Conservation (phyloP, 192 early-diverging fungal species). For the Coemansia sp. region DNA sequence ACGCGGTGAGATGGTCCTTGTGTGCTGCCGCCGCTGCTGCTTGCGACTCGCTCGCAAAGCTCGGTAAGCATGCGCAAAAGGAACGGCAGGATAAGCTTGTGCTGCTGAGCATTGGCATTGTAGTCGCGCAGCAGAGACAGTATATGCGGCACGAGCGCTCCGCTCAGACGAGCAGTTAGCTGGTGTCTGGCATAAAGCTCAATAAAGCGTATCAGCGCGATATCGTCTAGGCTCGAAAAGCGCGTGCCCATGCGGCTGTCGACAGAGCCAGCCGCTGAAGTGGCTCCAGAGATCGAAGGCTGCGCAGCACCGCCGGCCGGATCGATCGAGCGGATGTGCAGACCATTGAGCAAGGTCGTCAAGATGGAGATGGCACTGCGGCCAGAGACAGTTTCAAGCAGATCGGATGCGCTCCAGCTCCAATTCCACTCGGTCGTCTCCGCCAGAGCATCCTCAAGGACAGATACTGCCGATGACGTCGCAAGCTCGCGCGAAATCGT, state of each 20-base stretch:
- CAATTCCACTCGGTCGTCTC: slow-evolving; percentile 48
- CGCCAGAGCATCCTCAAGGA: background rate
- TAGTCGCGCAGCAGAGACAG: slow-evolving; percentile 36
- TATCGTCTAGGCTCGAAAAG: slow-evolving; percentile 19
- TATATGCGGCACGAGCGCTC: slow-evolving; percentile 27
- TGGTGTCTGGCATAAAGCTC: slow-evolving; percentile 36
- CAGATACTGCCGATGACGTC: background rate
- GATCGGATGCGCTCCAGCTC: slow-evolving; percentile 35
- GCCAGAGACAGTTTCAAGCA: slow-evolving; percentile 41
- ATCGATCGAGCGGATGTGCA: slow-evolving; percentile 24
- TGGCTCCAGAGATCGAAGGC: slow-evolving; percentile 10
- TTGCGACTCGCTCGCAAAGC: slow-evolving; percentile 35
- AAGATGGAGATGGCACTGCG: slow-evolving; percentile 26
- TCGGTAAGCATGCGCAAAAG: slow-evolving; percentile 47
- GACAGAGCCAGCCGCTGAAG: background rate
- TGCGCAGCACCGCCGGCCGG: background rate
- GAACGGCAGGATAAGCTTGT: slow-evolving; percentile 39
- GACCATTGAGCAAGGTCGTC: slow-evolving; percentile 23
- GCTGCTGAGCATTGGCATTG: slow-evolving; percentile 22
- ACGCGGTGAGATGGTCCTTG: slow-evolving; percentile 16
- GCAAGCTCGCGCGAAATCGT: slow-evolving; percentile 2
- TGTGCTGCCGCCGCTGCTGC: slow-evolving; percentile 6
- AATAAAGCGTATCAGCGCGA: slow-evolving; percentile 35
- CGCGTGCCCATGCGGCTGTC: background rate
- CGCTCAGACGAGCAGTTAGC: slow-evolving; percentile 25